Percentiles rank a stretch among this genome's conserved stretches.
Evolutionary conservation across 2,329 filamentous ascomycete species (phyloP).

Genomic region (Drechslerella coelobrocha): DNA sequence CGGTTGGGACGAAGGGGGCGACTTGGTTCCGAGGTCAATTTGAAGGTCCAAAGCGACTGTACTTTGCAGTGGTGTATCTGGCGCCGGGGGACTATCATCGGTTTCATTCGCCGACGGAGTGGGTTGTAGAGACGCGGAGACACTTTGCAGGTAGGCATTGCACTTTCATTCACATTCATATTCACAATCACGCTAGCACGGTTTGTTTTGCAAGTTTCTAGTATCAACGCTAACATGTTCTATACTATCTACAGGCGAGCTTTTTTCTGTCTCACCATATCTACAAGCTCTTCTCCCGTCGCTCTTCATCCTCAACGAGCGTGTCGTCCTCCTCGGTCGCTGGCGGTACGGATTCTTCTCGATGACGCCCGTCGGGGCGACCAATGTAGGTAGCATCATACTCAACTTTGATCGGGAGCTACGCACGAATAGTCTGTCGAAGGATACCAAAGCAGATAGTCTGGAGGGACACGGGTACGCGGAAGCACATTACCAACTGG

Average conservation of each 20-base stretch:
- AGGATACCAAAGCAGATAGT: constrained; percentile 87
- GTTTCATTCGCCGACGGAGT: constrained; percentile 93
- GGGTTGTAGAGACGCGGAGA: constrained; percentile 92
- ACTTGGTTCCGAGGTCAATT: constrained; percentile 48
- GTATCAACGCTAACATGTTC: no score
- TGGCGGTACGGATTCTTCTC: constrained; percentile 99
- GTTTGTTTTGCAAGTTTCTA: no score
- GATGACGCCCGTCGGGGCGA: constrained; percentile 93
- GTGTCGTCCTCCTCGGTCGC: constrained; percentile 87
- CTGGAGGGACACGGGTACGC: constrained; percentile 89
- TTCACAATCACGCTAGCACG: no score
- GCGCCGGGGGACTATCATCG: constrained; percentile 98
- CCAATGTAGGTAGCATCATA: constrained; percentile 94
- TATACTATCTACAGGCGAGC: no score
- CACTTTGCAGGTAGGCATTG: constrained; percentile 75
- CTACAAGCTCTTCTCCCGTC: constrained; percentile 90
- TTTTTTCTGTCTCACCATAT: constrained; percentile 94
- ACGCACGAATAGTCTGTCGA: constrained; percentile 87
- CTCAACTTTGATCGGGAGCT: constrained; percentile 96
- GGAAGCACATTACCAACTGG: constrained; percentile 84
- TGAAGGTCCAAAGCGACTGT: constrained; percentile 69
- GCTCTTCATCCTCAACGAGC: constrained; percentile 94
- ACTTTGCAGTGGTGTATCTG: constrained; percentile 94
- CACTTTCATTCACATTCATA: no score
- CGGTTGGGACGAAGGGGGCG: constrained; percentile 56